Base-by-base conservation (phyloP, 148 eudicot species). In the Chenopodium suecicum region DNA sequence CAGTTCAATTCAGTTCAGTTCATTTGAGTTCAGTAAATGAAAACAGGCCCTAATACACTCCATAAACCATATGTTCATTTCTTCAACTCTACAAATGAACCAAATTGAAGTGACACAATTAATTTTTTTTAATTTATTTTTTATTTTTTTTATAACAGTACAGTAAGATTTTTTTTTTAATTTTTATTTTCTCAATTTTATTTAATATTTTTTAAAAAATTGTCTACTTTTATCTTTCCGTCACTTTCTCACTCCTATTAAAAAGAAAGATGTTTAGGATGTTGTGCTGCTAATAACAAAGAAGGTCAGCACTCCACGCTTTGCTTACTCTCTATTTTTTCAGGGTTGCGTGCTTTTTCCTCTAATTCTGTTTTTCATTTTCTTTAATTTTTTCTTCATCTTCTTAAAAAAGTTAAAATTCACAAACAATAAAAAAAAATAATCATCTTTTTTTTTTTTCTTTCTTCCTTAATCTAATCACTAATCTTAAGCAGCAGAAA, bases 311-410 rank as follows among this genome's bases (percentile, higher is more conserved):
- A 56, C 62, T 56, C 62, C 62, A 56, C 62, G 62, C 62, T 56
- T 56, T 56, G 62, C 62, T 56, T 56, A 56, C 62, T 56, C 67
- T 75, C 7, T 54, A 19, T 50, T 52, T 73, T 62, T 34, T 7
- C 69, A 20, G 80, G 80, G 81, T 88, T 89, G 91, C 91, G 91
- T 89, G 86, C 83, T 52, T 78, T 71, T 52, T 74, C 65, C 73
- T 80, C 89, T 74, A 27, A 52, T 81, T 80, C 37, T 70, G 76
- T 32, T 69, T 70, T 37, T 19, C 83, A 75, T 31, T 60, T 74
- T 58, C 1, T 22, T 58, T 54, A 19, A 27, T 74, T 67, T 44
- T 41, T 54, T 56, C 10, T 75, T 79, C 77, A 41, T 11, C 62
- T 56, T 50, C 54, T 12, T 50, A 0, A 41, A 41, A 41, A 41